Percentiles rank a stretch among this genome's conserved stretches.
phyloP scores from a whole-genome alignment of 768 basidiomycete species.

The Leccinum longicurvipes region DNA sequence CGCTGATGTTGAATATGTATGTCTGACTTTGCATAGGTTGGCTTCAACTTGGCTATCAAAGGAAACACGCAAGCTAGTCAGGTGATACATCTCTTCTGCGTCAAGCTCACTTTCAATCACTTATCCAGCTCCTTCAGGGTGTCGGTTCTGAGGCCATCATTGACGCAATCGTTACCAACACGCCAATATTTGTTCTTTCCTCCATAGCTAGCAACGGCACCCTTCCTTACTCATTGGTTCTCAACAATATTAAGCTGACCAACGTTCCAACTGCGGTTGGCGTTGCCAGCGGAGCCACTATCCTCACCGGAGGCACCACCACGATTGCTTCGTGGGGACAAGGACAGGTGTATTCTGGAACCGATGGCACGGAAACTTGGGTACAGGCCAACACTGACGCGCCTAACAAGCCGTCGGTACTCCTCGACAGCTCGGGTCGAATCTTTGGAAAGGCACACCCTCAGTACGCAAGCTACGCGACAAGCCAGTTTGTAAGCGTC shows the following conservation, averaged over 20 bases:
- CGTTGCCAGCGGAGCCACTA: constrained; percentile 25
- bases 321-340: constrained; percentile 62
- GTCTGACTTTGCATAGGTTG: constrained; percentile 27
- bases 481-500: constrained; percentile 65
- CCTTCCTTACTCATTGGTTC: constrained; percentile 33
- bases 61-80: constrained; percentile 30
- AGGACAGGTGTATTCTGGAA: constrained; percentile 65
- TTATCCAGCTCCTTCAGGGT: constrained; percentile 25
- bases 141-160: constrained; percentile 44
- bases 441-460: constrained; percentile 64
- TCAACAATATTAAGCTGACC: constrained; percentile 34
- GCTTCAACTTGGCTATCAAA: constrained; percentile 44
- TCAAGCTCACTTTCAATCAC: neutral
- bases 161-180: constrained; percentile 43
- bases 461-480: constrained; percentile 59
- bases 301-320: constrained; percentile 36
- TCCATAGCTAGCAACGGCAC: constrained; percentile 29
- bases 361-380: constrained; percentile 43
- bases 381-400: constrained; percentile 45
- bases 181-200: constrained; percentile 41
- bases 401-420: constrained; percentile 47
- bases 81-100: constrained; percentile 21
- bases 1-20: neutral
- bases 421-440: constrained; percentile 55
- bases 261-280: constrained; percentile 37